Evolutionary conservation across 768 basidiomycete genomes (phyloP), one percentile per base, ranked within the genome.

Genomic region (Pleurotus giganteus): DNA sequence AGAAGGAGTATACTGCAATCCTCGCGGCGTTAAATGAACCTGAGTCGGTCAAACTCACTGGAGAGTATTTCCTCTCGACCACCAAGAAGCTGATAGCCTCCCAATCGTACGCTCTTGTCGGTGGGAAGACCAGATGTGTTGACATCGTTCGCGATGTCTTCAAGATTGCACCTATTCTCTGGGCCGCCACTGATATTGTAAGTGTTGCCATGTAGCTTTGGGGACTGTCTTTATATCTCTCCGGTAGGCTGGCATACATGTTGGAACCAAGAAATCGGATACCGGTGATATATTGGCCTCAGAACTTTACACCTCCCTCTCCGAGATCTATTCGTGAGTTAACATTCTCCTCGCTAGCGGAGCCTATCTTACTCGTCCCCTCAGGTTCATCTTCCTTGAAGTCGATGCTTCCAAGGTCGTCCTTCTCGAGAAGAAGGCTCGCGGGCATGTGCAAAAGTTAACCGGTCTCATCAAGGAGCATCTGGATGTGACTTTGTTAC

Each of bases 361-460:
- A 21, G 19, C 24, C 19, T 43, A 11, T 13, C 17, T n/a, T 26
- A 13, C 19, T 4, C 27, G 44, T n/a, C 29, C 17, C 28, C 9
- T 3, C 59, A 91, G 89, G 37, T 91, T 80, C 65, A 71, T 93
- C 56, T 93, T 92, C 82, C 77, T 91, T 29, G 83, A 91, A 49
- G 72, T 83, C 19, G 87, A 88, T 49, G 63, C 79, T 1, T 73
- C 80, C 1, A 81, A 83, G 60, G 68, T 83, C 26, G 79, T 86
- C 78, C 73, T 78, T 19, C 63, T 84, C 21, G 75, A 80, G 59
- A 69, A 74, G 42, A 80, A 75, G 54, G 81, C 81, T 4, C 76
- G 77, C 53, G 70, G 65, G 2, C 72, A 88, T 46, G 69, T 89
- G 8, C 71, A 79, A 23, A 72, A 79, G 29, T 70, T 93, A 23